Percentiles rank a stretch among this genome's conserved stretches.
Evolutionary conservation across 2,329 filamentous ascomycete species (phyloP).

Genomic region (Pseudogymnoascus sp.): DNA sequence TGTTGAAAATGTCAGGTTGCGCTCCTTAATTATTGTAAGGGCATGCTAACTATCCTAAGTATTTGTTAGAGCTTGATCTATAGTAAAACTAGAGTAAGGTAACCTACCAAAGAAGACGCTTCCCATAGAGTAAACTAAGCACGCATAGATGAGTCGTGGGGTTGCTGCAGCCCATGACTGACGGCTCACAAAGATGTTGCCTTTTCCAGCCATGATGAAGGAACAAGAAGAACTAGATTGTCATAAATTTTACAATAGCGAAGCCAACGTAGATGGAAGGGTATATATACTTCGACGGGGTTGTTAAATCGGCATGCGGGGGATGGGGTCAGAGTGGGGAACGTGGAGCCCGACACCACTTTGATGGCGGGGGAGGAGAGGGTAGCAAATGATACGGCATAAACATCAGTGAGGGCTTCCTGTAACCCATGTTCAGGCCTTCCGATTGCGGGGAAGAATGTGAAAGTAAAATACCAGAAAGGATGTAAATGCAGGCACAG

Average conservation of each 20-base stretch:
- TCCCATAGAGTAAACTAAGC: slow-evolving; percentile 18
- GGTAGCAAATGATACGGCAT: neutral
- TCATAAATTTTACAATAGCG: neutral
- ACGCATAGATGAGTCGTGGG: slow-evolving; percentile 14
- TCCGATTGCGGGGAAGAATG: neutral
- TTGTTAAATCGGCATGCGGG: neutral
- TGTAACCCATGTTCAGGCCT: neutral
- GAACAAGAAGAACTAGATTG: neutral
- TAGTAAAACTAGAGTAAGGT: neutral
- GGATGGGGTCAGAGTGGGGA: neutral
- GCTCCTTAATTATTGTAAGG: neutral
- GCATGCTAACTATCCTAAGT: neutral
- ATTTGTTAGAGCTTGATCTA: neutral
- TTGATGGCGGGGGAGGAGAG: neutral
- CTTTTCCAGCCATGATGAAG: slow-evolving; percentile 11
- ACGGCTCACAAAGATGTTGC: slow-evolving; percentile 17
- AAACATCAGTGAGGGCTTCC: neutral
- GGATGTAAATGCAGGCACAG: neutral
- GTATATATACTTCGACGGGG: neutral
- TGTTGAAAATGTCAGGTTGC: neutral
- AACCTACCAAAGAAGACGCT: slow-evolving; percentile 19
- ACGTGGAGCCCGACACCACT: neutral
- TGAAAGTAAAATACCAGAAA: neutral
- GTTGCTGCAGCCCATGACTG: slow-evolving; percentile 16
- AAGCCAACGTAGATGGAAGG: neutral